These are phyloP conservation scores for Geranomyces variabilis DNA, from an alignment of 192 early-diverging fungal genomes.

Conservation along the genomic window DNA sequence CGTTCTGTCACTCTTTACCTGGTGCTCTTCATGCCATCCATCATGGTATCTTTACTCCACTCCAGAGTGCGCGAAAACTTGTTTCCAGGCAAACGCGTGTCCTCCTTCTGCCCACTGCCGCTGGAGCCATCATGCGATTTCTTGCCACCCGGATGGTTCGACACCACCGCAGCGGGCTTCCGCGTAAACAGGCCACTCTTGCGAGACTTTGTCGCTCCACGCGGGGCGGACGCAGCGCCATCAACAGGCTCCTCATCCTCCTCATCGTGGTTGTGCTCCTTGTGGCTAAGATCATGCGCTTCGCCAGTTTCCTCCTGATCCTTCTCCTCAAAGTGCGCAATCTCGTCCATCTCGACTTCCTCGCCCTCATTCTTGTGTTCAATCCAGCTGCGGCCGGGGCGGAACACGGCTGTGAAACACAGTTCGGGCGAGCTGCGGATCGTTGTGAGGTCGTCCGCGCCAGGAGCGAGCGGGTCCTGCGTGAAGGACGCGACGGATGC, in stretches of 20 bases:
- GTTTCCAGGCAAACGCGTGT: slow-evolving; percentile 18
- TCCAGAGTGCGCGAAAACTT: slow-evolving; percentile 29
- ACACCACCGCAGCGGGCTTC: not conserved
- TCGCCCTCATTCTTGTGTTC: slow-evolving; percentile 15
- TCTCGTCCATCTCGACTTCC: slow-evolving; percentile 16
- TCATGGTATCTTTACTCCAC: slow-evolving; percentile 38
- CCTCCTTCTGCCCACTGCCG: slow-evolving; percentile 13
- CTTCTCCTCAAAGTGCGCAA: slow-evolving; percentile 10
- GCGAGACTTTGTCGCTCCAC: not conserved
- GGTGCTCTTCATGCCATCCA: slow-evolving; percentile 28
- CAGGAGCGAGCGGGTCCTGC: not conserved
- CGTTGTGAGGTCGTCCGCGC: not conserved
- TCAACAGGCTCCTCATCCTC: not conserved
- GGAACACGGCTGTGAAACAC: slow-evolving; percentile 21
- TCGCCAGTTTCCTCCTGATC: not conserved
- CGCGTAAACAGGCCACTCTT: not conserved
- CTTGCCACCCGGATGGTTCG: not conserved
- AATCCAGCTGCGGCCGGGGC: slow-evolving; percentile 26
- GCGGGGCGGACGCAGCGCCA: not conserved
- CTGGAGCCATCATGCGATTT: not conserved
- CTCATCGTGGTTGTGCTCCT: not conserved
- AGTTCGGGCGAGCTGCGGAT: slow-evolving; percentile 15
- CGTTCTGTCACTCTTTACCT: slow-evolving; percentile 19
- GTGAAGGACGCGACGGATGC: not conserved
- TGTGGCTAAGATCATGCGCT: not conserved